Evolutionary conservation across 2,329 filamentous ascomycete genomes (phyloP).

Genomic region (Nothomitra cinnamomea): DNA sequence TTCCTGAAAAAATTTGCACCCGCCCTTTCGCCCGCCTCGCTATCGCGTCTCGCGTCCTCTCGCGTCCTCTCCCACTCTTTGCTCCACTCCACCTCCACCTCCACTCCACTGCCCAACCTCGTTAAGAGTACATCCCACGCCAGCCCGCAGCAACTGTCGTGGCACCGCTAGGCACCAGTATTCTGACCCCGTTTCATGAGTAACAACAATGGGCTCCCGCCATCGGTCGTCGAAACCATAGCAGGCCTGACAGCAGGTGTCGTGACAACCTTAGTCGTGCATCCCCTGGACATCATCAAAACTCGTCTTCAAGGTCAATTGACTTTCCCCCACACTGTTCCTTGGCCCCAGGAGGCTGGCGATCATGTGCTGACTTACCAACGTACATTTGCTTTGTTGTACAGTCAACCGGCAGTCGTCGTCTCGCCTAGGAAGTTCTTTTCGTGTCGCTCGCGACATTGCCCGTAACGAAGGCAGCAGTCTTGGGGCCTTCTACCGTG

Average conservation of each 20-base stretch:
- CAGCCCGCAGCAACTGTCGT: background rate
- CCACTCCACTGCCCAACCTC: background rate
- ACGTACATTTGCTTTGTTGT: constrained; percentile 21
- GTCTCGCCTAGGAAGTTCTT: constrained; percentile 33
- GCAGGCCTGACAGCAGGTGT: constrained; percentile 82
- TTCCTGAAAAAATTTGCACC: no score
- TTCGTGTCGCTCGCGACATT: constrained; percentile 34
- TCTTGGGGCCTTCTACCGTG: constrained; percentile 60
- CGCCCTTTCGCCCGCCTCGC: background rate
- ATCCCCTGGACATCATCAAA: constrained; percentile 92
- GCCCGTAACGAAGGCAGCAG: constrained; percentile 37
- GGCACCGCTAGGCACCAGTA: background rate
- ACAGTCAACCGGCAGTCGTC: constrained; percentile 33
- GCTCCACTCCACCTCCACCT: background rate
- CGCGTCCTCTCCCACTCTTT: background rate
- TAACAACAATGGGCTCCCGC: constrained; percentile 41
- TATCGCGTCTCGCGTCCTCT: background rate
- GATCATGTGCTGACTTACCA: constrained; percentile 9
- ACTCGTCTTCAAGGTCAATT: constrained; percentile 73
- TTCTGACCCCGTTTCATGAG: constrained; percentile 21
- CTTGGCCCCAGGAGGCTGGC: constrained; percentile 4
- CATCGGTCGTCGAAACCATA: constrained; percentile 69
- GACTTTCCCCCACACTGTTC: constrained; percentile 9
- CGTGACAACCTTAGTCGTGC: constrained; percentile 69
- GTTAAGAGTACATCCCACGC: background rate